phyloP scores from a whole-genome alignment of 352 stramenopile genomes.

The Pythium monospermum region DNA sequence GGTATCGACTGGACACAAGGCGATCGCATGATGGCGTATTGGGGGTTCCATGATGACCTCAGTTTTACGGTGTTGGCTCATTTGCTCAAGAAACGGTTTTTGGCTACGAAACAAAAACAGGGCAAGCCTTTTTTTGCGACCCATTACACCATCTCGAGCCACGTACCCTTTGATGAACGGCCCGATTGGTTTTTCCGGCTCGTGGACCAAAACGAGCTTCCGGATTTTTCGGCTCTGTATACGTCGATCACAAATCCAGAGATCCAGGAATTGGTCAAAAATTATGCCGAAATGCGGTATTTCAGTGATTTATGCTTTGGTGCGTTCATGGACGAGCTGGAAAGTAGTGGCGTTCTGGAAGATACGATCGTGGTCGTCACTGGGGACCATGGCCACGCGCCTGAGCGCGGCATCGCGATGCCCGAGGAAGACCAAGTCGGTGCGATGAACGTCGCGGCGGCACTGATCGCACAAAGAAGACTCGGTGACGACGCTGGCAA shows the following conservation, averaged over 20 bases:
- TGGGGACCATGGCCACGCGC: slow-evolving; percentile 60
- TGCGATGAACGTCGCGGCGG: slow-evolving; percentile 36
- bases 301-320: slow-evolving; percentile 59
- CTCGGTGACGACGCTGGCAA: slow-evolving; percentile 29
- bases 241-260: slow-evolving; percentile 21
- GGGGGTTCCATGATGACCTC: slow-evolving; percentile 67
- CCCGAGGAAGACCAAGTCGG: slow-evolving; percentile 47
- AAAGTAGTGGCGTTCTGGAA: slow-evolving; percentile 48
- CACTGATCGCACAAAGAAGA: slow-evolving; percentile 52
- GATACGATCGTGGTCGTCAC: slow-evolving; percentile 61
- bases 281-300: slow-evolving; percentile 67
- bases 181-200: slow-evolving; percentile 59
- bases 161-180: slow-evolving; percentile 53
- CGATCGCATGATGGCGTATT: slow-evolving; percentile 57
- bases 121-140: slow-evolving; percentile 49
- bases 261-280: slow-evolving; percentile 36
- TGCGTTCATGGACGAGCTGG: slow-evolving; percentile 47
- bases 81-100: slow-evolving; percentile 34
- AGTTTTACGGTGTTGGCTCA: slow-evolving; percentile 52
- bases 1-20: slow-evolving; percentile 41
- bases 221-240: slow-evolving; percentile 45
- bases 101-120: slow-evolving; percentile 3
- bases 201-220: slow-evolving; percentile 20
- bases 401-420: slow-evolving; percentile 37
- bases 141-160: slow-evolving; percentile 75